These are phyloP conservation scores for Salvia splendens DNA, from an alignment of 257 asterid genomes.

Conservation along the genomic window DNA sequence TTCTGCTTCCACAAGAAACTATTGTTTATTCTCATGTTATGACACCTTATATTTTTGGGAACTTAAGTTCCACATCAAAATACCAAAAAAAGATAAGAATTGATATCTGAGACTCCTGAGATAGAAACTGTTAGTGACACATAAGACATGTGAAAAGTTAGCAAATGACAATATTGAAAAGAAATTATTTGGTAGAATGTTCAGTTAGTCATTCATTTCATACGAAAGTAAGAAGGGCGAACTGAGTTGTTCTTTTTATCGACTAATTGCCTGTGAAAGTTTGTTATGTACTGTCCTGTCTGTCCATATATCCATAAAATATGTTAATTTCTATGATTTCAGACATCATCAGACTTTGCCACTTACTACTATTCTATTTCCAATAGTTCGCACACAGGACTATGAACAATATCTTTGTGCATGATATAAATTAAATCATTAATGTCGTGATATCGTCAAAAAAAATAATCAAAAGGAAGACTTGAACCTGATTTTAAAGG, in stretches of 20 bases:
- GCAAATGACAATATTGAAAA: background rate
- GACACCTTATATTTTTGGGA: background rate
- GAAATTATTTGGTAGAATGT: background rate
- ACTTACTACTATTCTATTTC: background rate
- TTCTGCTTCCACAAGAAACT: slow-evolving; percentile 51
- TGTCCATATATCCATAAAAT: background rate
- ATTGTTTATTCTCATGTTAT: slow-evolving; percentile 1
- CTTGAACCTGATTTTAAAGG: background rate
- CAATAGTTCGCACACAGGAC: background rate
- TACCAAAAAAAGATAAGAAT: background rate
- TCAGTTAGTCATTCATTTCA: background rate
- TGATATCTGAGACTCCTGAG: background rate
- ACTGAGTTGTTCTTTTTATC: background rate
- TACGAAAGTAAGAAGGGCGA: background rate
- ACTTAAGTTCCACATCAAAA: background rate
- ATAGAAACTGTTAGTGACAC: background rate
- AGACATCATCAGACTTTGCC: background rate
- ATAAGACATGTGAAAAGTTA: background rate
- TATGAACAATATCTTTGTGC: background rate
- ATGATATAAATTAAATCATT: background rate
- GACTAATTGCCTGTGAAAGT: background rate
- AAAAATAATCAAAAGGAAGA: background rate
- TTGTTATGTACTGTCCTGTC: too few relatives aligned
- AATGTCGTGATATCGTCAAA: background rate
- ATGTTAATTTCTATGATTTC: background rate